Percentiles rank a stretch among this genome's conserved stretches.
Conservation (phyloP, 2,329 filamentous ascomycete species). For the Trichoderma endophyticum region DNA sequence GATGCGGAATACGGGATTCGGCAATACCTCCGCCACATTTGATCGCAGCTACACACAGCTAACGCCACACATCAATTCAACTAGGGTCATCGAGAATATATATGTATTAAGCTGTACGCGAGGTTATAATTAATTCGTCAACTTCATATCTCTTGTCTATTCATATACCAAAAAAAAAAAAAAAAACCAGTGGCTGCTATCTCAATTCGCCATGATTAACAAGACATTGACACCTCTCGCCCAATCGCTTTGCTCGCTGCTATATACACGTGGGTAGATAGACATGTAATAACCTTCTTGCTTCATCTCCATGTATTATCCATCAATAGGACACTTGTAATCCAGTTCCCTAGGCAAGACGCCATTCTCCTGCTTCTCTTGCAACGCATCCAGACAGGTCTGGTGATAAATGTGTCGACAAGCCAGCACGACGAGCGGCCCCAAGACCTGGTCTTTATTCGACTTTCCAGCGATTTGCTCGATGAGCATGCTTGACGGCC, state of each 20-base stretch:
- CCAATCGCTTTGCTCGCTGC: background rate
- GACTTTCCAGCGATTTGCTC: conserved; percentile 28
- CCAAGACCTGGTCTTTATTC: conserved; percentile 50
- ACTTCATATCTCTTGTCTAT: conserved; percentile 7
- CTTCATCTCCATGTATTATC: conserved; percentile 23
- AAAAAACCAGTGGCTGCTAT: background rate
- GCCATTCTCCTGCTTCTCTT: conserved; percentile 50
- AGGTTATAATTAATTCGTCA: background rate
- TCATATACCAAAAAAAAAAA: background rate
- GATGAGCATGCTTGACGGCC: conserved; percentile 42
- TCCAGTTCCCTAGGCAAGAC: conserved; percentile 47
- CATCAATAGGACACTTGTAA: conserved; percentile 58
- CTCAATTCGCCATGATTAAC: background rate
- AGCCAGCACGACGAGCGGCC: conserved; percentile 63
- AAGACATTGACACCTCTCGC: background rate
- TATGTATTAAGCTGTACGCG: too few species aligned
- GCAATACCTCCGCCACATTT: background rate
- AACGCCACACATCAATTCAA: background rate
- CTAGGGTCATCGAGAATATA: background rate
- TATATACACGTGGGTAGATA: background rate
- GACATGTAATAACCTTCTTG: background rate
- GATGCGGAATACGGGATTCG: background rate
- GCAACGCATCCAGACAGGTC: conserved; percentile 64
- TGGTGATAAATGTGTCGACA: conserved; percentile 71
- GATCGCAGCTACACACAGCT: background rate